phyloP scores from a whole-genome alignment of 2,329 filamentous ascomycete species.

The Venturia oleaginea region DNA sequence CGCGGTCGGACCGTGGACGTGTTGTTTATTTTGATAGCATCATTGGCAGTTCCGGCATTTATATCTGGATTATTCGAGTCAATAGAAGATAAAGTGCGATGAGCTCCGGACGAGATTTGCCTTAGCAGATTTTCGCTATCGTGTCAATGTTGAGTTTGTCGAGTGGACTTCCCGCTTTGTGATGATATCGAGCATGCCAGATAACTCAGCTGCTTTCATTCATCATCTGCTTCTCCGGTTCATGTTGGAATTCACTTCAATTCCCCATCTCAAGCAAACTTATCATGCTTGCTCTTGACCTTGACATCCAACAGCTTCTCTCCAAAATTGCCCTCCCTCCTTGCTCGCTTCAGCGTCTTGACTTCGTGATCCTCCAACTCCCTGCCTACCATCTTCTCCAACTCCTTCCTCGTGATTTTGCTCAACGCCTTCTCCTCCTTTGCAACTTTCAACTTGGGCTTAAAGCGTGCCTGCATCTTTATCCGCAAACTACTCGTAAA shows the following conservation, averaged over 20 bases:
- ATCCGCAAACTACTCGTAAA: conserved; percentile 68
- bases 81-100: not conserved
- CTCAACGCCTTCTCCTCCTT: conserved; percentile 78
- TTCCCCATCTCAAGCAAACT: conserved; percentile 43
- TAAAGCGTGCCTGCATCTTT: conserved; percentile 92
- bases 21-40: not conserved
- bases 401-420: conserved; percentile 76
- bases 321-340: conserved; percentile 81
- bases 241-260: too few relatives aligned
- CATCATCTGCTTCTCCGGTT: too few relatives aligned
- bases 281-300: conserved; percentile 89
- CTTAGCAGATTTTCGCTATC: not conserved
- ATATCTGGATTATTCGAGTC: not conserved
- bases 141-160: not conserved
- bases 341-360: conserved; percentile 68
- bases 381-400: conserved; percentile 73
- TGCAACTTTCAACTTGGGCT: conserved; percentile 67
- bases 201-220: not conserved
- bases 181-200: not conserved
- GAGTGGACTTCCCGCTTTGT: not conserved
- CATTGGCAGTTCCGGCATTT: not conserved
- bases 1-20: not conserved
- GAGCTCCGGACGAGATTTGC: not conserved
- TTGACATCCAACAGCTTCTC: conserved; percentile 79
- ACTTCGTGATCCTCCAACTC: conserved; percentile 79